Evolutionary conservation across 2,329 filamentous ascomycete species (phyloP), one percentile per base, ranked within the genome.

Genomic region (Metarhizium rileyi): DNA sequence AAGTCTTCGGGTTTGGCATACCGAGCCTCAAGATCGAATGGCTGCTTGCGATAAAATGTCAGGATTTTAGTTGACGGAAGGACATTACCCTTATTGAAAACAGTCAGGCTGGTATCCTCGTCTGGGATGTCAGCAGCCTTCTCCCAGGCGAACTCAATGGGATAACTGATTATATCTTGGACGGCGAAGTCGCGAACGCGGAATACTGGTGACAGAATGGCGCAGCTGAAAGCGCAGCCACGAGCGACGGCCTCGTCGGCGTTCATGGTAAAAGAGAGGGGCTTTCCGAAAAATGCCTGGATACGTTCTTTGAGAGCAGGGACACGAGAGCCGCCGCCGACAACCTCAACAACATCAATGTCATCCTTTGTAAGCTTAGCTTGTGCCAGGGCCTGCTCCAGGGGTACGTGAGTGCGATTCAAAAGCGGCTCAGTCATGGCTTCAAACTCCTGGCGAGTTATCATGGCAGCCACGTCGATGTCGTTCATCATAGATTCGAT

Each of bases 401-500:
- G 74, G 50, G 90, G 90, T 47, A 70, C 65, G 47, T 83, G 82
- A 53, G 82, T 79, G 58, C 87, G 84, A 60, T 79, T 76, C 33
- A 98, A 77, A 47, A 97, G 77, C 42, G 90, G 89, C 73, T 88
- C 81, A 55, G 96, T 81, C 67, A 98, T 83, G 55, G 85, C 83
- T 76, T 98, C 93, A 51, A 98, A 83, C 66, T 97, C 91, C 64
- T 95, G 87, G 56, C 93, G 86, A 68, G 91, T 96, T 64, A 98
- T 78, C 78, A 95, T 86, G 53, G 86, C 76, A 48, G 81, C 81
- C 35, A 95, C 93, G 67, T 98, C 93, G 54, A 95, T 76, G 67
- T 98, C 93, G 70, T 97, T 94, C 90, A 98, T 97, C 59, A 98
- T 77, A 33, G 90, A 96, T 76, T 98, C 93, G 63, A 98, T 94